Conservation (phyloP, 495 filamentous ascomycete genomes). For the Hypoxylon perforatum region DNA sequence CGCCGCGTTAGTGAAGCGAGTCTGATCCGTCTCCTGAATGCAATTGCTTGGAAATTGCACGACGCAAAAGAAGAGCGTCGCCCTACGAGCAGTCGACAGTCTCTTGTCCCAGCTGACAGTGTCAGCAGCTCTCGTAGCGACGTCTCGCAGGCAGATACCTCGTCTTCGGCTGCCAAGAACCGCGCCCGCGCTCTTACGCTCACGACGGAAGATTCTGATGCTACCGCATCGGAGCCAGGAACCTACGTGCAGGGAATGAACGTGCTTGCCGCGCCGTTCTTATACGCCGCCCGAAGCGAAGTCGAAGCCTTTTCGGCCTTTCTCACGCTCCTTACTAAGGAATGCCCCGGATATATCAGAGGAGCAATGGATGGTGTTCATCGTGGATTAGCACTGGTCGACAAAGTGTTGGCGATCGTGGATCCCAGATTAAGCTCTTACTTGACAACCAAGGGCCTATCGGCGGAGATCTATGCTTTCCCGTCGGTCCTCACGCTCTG, state of each 20-base stretch:
- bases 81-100: slow-evolving; percentile 49
- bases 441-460: slow-evolving; percentile 84
- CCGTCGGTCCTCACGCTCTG: slow-evolving; percentile 94
- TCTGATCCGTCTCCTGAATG: slow-evolving; percentile 94
- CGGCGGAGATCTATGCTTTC: slow-evolving; percentile 97
- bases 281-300: slow-evolving; percentile 94
- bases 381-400: slow-evolving; percentile 87
- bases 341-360: slow-evolving; percentile 93
- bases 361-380: slow-evolving; percentile 98
- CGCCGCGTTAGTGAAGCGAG: slow-evolving; percentile 94
- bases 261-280: slow-evolving; percentile 96
- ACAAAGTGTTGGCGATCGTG: slow-evolving; percentile 87
- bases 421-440: slow-evolving; percentile 88
- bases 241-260: slow-evolving; percentile 99
- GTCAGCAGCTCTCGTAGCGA: slow-evolving; percentile 46
- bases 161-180: slow-evolving; percentile 61
- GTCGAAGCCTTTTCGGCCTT: slow-evolving; percentile 94
- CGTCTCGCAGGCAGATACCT: slow-evolving; percentile 50
- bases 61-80: slow-evolving; percentile 71
- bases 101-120: slow-evolving; percentile 47
- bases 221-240: slow-evolving; percentile 68
- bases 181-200: slow-evolving; percentile 63
- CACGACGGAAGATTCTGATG: slow-evolving; percentile 69
- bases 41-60: slow-evolving; percentile 90
- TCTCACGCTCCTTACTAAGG: slow-evolving; percentile 84